These are phyloP conservation scores for Populus deltoides DNA, from an alignment of 345 rosid genomes.

Conservation along the genomic window DNA sequence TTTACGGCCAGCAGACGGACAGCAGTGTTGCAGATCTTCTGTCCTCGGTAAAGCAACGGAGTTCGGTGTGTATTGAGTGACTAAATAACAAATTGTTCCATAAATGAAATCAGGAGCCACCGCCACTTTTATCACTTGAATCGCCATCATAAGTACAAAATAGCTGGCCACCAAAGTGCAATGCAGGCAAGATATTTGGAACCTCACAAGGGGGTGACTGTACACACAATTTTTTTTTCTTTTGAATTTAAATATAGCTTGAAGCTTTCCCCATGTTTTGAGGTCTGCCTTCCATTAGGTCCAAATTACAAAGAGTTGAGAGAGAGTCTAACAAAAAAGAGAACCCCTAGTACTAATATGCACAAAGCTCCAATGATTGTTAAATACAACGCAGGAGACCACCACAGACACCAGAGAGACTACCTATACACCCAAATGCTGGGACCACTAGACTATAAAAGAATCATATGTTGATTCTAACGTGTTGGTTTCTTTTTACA, in stretches of 20 bases:
- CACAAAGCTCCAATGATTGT: constrained; percentile 31
- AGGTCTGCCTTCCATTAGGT: constrained; percentile 24
- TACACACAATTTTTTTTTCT: background rate
- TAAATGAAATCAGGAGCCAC: no score
- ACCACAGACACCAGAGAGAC: constrained; percentile 38
- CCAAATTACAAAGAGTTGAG: constrained; percentile 12
- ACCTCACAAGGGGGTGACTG: background rate
- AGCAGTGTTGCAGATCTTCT: background rate
- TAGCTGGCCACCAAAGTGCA: background rate
- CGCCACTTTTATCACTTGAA: no score
- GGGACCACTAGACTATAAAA: constrained; percentile 41
- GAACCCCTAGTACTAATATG: constrained; percentile 32
- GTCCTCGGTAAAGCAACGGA: background rate
- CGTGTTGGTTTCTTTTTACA: constrained; percentile 29
- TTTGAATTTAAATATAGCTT: constrained; percentile 8
- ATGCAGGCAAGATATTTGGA: background rate
- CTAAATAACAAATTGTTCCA: background rate
- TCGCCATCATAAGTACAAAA: no score
- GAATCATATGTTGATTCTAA: constrained; percentile 85
- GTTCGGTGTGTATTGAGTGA: background rate
- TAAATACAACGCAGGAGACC: constrained; percentile 37
- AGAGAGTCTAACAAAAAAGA: background rate
- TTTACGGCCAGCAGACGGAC: background rate
- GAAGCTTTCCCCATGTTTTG: constrained; percentile 42
- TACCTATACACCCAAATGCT: constrained; percentile 53